Conservation (phyloP, 1,284 basidiomycete genomes). For the Inonotus hispidus region DNA sequence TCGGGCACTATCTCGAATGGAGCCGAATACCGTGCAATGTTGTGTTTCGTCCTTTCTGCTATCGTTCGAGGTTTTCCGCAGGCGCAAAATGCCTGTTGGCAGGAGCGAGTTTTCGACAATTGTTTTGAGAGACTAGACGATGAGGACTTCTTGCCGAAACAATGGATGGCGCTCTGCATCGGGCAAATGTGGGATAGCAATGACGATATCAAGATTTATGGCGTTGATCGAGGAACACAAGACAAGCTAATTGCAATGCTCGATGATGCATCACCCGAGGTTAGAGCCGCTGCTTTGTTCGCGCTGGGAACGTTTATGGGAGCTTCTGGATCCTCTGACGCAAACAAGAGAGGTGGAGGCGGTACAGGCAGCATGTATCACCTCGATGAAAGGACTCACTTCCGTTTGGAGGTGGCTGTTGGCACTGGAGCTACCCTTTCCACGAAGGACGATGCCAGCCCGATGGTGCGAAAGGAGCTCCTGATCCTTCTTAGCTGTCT, state of each 20-base stretch:
- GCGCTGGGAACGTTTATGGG: slow-evolving; percentile 94
- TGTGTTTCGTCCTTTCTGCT: slow-evolving; percentile 93
- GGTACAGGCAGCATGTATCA: slow-evolving; percentile 84
- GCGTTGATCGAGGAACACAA: slow-evolving; percentile 78
- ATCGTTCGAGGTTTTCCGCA: slow-evolving; percentile 84
- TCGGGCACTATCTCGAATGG: slow-evolving; percentile 73
- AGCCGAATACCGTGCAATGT: slow-evolving; percentile 98
- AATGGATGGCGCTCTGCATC: slow-evolving; percentile 93
- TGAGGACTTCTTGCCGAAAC: slow-evolving; percentile 87
- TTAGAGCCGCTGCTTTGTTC: slow-evolving; percentile 86
- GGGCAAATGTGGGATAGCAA: slow-evolving; percentile 94
- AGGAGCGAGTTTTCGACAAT: slow-evolving; percentile 84
- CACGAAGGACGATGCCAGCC: slow-evolving; percentile 91
- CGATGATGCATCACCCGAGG: slow-evolving; percentile 88
- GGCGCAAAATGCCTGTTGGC: slow-evolving; percentile 85
- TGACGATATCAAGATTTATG: slow-evolving; percentile 87
- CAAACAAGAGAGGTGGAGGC: slow-evolving; percentile 69
- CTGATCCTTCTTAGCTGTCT: slow-evolving; percentile 89
- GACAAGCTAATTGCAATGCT: slow-evolving; percentile 83
- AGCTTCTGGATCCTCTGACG: slow-evolving; percentile 71
- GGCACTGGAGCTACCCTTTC: slow-evolving; percentile 73
- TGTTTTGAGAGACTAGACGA: slow-evolving; percentile 86
- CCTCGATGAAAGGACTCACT: slow-evolving; percentile 74
- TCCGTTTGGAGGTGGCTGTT: slow-evolving; percentile 74
- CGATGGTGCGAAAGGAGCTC: slow-evolving; percentile 94